A percentile compares a stretch with the other conserved stretches of the same genome.
Conservation (phyloP, 1,139 yeast genomes). For the Nakaseomyces delphensis region DNA sequence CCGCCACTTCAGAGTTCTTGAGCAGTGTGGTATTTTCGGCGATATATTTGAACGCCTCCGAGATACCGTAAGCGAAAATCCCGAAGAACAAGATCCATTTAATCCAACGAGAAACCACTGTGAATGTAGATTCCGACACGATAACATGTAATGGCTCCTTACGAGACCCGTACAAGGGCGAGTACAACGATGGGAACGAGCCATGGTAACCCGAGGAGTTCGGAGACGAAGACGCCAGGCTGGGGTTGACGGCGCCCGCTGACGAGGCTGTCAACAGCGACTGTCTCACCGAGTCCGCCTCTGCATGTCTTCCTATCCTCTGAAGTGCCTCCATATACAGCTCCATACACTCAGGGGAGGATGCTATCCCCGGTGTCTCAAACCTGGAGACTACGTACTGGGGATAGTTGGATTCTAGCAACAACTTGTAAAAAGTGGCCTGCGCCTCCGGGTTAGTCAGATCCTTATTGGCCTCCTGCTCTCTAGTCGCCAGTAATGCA, state of each 20-base stretch:
- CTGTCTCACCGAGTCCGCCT: conserved; percentile 48
- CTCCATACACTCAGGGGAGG: conserved; percentile 66
- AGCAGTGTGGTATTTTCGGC: conserved; percentile 79
- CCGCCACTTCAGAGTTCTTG: conserved; percentile 67
- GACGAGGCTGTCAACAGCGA: conserved; percentile 28
- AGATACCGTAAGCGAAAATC: conserved; percentile 59
- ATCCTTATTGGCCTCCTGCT: conserved; percentile 73
- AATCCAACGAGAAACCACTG: conserved; percentile 76
- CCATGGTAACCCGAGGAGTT: conserved; percentile 19
- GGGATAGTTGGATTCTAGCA: conserved; percentile 75
- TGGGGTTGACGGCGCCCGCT: conserved; percentile 29
- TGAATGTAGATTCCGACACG: conserved; percentile 72
- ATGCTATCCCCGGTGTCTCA: conserved; percentile 85
- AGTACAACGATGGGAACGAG: conserved; percentile 29
- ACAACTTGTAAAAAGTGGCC: conserved; percentile 67
- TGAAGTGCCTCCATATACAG: conserved; percentile 74
- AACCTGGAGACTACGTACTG: conserved; percentile 86
- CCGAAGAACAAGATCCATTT: conserved; percentile 85
- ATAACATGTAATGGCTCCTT: conserved; percentile 80
- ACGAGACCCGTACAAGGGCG: conserved; percentile 35
- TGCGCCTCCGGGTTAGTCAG: conserved; percentile 60
- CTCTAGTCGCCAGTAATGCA: conserved; percentile 53
- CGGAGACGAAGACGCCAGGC: conserved; percentile 22
- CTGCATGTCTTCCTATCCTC: conserved; percentile 65
- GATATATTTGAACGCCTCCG: conserved; percentile 65